A percentile compares a stretch with the other conserved stretches of the same genome.
phyloP scores from a whole-genome alignment of 2,329 filamentous ascomycete genomes.

The Exophiala oligosperma region DNA sequence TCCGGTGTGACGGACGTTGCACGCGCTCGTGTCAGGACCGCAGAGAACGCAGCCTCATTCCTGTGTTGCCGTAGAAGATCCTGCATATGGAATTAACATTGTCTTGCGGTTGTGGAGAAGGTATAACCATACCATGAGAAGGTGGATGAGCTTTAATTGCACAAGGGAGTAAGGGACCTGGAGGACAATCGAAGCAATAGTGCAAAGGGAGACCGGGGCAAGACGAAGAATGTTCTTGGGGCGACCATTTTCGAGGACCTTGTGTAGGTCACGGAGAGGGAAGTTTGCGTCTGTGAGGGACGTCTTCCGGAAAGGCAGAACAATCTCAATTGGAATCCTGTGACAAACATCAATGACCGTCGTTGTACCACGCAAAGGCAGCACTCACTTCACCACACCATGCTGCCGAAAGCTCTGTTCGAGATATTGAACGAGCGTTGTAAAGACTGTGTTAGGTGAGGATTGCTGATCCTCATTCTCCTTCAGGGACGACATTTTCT shows the following conservation, averaged over 20 bases:
- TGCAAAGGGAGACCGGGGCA: slow-evolving; percentile 16
- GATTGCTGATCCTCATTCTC: neutral
- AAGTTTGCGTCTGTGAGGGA: slow-evolving; percentile 10
- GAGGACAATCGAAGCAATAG: slow-evolving; percentile 17
- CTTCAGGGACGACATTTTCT: neutral
- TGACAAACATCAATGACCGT: neutral
- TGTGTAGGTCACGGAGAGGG: slow-evolving; percentile 12
- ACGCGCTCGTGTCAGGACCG: slow-evolving; percentile 4
- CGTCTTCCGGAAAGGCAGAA: slow-evolving; percentile 8
- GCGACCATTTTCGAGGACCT: slow-evolving; percentile 13
- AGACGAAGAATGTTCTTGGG: slow-evolving; percentile 17
- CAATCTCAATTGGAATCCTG: slow-evolving; percentile 16
- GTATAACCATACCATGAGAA: slow-evolving; percentile 19
- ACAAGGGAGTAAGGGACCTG: slow-evolving; percentile 19
- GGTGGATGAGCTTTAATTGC: slow-evolving; percentile 20
- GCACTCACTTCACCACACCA: slow-evolving; percentile 16
- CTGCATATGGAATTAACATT: slow-evolving; percentile 1
- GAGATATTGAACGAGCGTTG: slow-evolving; percentile 14
- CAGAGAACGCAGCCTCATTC: slow-evolving; percentile 1
- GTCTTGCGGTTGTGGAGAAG: neutral
- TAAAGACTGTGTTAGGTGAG: slow-evolving; percentile 6
- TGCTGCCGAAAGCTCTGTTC: slow-evolving; percentile 5
- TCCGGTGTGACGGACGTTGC: neutral
- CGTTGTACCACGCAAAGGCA: neutral
- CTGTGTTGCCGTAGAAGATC: slow-evolving; percentile 13